Evolutionary conservation across 768 basidiomycete species (phyloP).

Genomic region (Amanita polypyramis): DNA sequence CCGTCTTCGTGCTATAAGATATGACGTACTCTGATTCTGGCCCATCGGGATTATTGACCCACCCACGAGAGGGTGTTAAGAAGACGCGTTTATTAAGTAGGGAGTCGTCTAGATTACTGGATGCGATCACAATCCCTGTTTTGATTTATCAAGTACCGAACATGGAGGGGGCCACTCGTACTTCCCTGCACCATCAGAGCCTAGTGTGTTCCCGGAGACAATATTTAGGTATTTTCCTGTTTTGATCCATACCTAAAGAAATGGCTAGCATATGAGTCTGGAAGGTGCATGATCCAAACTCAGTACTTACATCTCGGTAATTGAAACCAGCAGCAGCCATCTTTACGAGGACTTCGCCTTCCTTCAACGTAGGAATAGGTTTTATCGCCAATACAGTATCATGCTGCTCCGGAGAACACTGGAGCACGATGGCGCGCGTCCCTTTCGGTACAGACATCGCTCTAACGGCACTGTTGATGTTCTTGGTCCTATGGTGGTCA

Average conservation of each 20-base stretch:
- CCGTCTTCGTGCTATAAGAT: neutral
- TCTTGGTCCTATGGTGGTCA: no score
- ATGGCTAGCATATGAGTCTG: slow-evolving; percentile 5
- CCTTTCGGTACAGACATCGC: neutral
- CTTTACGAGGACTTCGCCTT: slow-evolving; percentile 55
- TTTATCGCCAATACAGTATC: slow-evolving; percentile 44
- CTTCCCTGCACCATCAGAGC: slow-evolving; percentile 68
- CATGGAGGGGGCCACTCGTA: neutral
- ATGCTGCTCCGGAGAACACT: slow-evolving; percentile 33
- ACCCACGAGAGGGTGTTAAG: slow-evolving; percentile 68
- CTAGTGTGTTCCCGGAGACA: slow-evolving; percentile 46
- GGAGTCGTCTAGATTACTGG: slow-evolving; percentile 39
- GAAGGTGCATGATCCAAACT: neutral
- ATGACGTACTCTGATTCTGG: slow-evolving; percentile 49
- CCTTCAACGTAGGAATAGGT: slow-evolving; percentile 38
- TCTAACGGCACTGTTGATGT: no score
- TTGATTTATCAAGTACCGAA: neutral
- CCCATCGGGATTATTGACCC: slow-evolving; percentile 51
- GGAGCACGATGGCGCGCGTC: slow-evolving; percentile 40
- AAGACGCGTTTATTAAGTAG: slow-evolving; percentile 61
- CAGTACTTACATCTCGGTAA: slow-evolving; percentile 50
- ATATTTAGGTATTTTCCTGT: slow-evolving; percentile 60
- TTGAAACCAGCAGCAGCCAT: slow-evolving; percentile 69
- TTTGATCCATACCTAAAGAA: slow-evolving; percentile 62
- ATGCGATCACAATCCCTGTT: slow-evolving; percentile 53